Base-by-base conservation (phyloP, 257 asterid species). In the Solanum sitiens region DNA sequence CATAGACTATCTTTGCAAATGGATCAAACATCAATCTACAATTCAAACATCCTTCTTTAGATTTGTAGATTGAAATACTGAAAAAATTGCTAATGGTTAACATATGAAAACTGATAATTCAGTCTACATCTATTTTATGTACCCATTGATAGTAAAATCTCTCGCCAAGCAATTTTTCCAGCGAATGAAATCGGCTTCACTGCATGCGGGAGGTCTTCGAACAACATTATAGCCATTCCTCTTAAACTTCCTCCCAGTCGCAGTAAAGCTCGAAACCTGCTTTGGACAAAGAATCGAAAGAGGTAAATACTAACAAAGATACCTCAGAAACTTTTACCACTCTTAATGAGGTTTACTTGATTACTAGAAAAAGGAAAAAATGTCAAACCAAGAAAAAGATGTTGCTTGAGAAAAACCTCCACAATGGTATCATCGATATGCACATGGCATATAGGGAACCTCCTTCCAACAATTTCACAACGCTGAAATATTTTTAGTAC, bases 11-110 rank as follows among this genome's bases (percentile, higher is more conserved):
- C 84, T 67, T 90, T 61, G 83, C 89, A 88, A 86, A 90, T 33
- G 92, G 92, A 86, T 90, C 92, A 86, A 90, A 85, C 90, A 90
- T 88, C 89, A 90, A 87, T 50, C 92, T 90, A 87, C 84, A 86
- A 86, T 71, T 30, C 40, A 33, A 71, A 32, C 71, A 11, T 21
- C 72, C 45, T 27, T 12, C 27, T 45, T 45, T 21, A 86, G 87
- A 25, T 79, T 71, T 32, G 83, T 44, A 71, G 11, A 68, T 71
- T 44, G 33, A 71, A 47, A 8, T 23, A 47, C 67, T 16, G 67
- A 70, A n/a, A 33, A 76, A 42, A 40, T 42, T 25, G 33, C 23
- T 42, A 12, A 40, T 13, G 35, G 20, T 23, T 23, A 74, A 25
- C 33, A 75, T 40, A 75, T 67, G 83, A 23, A 39, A 11, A 75